A percentile compares a stretch with the other conserved stretches of the same genome.
Evolutionary conservation across 192 early-diverging fungal species (phyloP).

Genomic region (Spizellomyces punctatus): DNA sequence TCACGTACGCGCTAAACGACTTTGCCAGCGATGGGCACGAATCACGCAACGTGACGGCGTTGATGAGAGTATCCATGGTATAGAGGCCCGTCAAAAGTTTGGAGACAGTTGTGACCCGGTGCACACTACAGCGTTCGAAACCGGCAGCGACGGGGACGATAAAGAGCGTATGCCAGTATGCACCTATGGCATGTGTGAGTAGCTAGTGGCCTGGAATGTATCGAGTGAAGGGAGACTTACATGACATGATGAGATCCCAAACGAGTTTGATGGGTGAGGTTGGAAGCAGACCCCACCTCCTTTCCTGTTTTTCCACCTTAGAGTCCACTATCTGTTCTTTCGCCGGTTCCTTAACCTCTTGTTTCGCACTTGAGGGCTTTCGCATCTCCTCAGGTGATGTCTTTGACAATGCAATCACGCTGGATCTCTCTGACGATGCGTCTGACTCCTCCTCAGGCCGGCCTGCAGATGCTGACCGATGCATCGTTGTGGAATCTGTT

Average conservation of each 20-base stretch:
- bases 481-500: too few species aligned
- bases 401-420: too few species aligned
- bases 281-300: slow-evolving; percentile 1
- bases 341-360: not conserved
- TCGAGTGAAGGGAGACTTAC: not conserved
- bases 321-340: not conserved
- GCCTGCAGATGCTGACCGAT: too few species aligned
- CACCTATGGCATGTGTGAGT: not conserved
- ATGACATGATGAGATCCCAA: slow-evolving; percentile 4
- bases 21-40: too few species aligned
- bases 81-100: not conserved
- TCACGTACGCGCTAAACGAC: too few species aligned
- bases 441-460: too few species aligned
- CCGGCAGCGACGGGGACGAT: not conserved
- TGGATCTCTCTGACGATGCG: too few species aligned
- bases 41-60: too few species aligned
- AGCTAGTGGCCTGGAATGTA: not conserved
- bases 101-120: not conserved
- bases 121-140: not conserved
- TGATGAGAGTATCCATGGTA: not conserved
- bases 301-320: not conserved
- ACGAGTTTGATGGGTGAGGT: not conserved
- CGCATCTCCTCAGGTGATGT: too few species aligned
- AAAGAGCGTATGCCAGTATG: slow-evolving; percentile 3
- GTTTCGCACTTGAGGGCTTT: too few species aligned